Conservation (phyloP, 1,284 basidiomycete species). For the Austroboletus novae-zelandiae region DNA sequence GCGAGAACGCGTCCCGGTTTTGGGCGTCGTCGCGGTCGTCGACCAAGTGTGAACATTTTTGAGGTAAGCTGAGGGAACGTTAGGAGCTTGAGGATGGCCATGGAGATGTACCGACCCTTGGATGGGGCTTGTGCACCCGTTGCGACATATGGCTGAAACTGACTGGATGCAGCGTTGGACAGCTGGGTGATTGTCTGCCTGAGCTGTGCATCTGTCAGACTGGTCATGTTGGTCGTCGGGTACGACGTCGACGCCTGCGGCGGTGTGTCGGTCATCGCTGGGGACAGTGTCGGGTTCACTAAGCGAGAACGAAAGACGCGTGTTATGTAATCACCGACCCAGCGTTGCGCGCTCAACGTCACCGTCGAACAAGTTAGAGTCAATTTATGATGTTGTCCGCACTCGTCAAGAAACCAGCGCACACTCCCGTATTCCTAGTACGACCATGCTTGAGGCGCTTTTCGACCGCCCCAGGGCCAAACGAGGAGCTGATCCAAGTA, state of each 20-base stretch:
- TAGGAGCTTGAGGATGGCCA: constrained; percentile 5
- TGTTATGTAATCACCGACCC: constrained; percentile 24
- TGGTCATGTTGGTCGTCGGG: constrained; percentile 36
- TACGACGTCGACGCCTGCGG: constrained; percentile 28
- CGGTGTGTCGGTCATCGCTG: constrained; percentile 30
- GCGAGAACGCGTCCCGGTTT: constrained; percentile 24
- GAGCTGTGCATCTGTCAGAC: constrained; percentile 56
- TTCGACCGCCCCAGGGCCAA: constrained; percentile 30
- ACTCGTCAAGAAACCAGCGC: constrained; percentile 11
- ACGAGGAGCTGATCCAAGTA: constrained; percentile 43
- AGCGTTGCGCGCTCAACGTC: neutral
- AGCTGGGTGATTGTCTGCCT: constrained; percentile 52
- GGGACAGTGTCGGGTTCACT: neutral
- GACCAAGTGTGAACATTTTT: constrained; percentile 68
- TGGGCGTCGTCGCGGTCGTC: constrained; percentile 29
- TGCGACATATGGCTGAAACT: constrained; percentile 43
- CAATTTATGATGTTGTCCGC: constrained; percentile 16
- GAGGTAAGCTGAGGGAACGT: constrained; percentile 46
- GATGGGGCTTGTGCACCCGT: constrained; percentile 42
- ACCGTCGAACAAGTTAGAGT: neutral
- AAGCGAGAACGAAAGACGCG: constrained; percentile 15
- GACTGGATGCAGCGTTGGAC: constrained; percentile 42
- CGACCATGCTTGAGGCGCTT: constrained; percentile 8
- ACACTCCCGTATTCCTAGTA: neutral
- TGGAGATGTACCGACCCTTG: constrained; percentile 35